Evolutionary conservation across 2,329 filamentous ascomycete genomes (phyloP), one percentile per base, ranked within the genome.

Genomic region (Sporothrix euskadiensis): DNA sequence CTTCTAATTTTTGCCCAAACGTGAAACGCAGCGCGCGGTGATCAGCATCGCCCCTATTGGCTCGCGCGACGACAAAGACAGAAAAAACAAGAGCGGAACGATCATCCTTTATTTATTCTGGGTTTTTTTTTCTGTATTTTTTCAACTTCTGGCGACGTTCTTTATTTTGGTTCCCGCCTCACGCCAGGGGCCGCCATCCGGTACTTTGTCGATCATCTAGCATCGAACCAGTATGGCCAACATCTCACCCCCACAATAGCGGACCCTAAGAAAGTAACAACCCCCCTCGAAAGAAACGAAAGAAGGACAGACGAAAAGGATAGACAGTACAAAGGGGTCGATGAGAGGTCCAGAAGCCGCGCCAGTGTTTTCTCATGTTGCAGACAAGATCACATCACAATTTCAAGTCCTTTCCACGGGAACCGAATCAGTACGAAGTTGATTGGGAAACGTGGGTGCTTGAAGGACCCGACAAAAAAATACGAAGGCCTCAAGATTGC

Each of bases 1-100:
- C 8, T 30, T 16, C 16, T 22, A n/a, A n/a, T 10, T 66, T 12
- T 10, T 32, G 41, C 7, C 4, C 19, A 22, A 68, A 68, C 65
- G 47, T 68, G 65, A 68, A 68, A 68, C 65, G 65, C 44, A 68
- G 12, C 65, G 9, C 65, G 12, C 49, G 14, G 19, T 35, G 65
- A 68, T 68, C 65, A 32, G 65, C 65, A n/a, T 12, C 26, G 44
- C 30, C 30, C 14, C 44, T 30, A 52, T 26, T 52, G 65, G 52
- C 47, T 32, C 47, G 30, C 47, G 47, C 44, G 14, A 52, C 4
- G 22, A n/a, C 19, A 22, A 22, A 9, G 12, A 10, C 39, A 41
- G 39, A 10, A 41, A 10, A 41, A 26, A 26, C 2, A 19, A 49
- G 14, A 1, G 14, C 44, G 14, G 14, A 49, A 56, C 47, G 4